These are phyloP conservation scores for Colletotrichum godetiae DNA, from an alignment of 2,329 filamentous ascomycete genomes.

Conservation along the genomic window DNA sequence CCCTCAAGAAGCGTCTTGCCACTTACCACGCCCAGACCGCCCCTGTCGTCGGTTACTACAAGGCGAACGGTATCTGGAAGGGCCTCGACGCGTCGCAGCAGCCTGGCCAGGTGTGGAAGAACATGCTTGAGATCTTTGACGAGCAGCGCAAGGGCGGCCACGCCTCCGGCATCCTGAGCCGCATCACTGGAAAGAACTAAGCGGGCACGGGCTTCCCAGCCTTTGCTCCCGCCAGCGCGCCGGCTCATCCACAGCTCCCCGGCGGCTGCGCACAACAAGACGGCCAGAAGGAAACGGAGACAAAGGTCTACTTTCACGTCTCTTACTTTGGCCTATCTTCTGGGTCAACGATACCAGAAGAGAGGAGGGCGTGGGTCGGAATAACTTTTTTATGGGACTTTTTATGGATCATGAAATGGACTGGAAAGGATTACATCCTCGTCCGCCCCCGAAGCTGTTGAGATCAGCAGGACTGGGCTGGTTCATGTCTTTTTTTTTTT, in stretches of 20 bases:
- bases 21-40: conserved; percentile 96
- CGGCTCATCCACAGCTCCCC: background rate
- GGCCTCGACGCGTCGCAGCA: conserved; percentile 96
- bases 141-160: conserved; percentile 39
- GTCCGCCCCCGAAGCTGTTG: background rate
- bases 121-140: conserved; percentile 85
- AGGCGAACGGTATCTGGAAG: conserved; percentile 97
- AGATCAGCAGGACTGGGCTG: conserved; percentile 8
- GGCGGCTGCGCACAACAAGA: background rate
- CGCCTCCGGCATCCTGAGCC: conserved; percentile 54
- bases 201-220: conserved; percentile 17
- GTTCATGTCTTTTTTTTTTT: conserved; percentile 13
- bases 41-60: conserved; percentile 96
- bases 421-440: conserved; percentile 10
- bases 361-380: conserved; percentile 23
- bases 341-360: conserved; percentile 1
- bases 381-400: conserved; percentile 31
- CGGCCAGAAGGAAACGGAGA: background rate
- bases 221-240: background rate
- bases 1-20: conserved; percentile 91
- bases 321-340: background rate
- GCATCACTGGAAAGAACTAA: conserved; percentile 45
- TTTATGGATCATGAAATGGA: conserved; percentile 35
- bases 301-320: background rate
- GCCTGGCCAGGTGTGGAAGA: conserved; percentile 95